Evolutionary conservation across 2,329 filamentous ascomycete species (phyloP).

Genomic region (Beauveria bassiana): DNA sequence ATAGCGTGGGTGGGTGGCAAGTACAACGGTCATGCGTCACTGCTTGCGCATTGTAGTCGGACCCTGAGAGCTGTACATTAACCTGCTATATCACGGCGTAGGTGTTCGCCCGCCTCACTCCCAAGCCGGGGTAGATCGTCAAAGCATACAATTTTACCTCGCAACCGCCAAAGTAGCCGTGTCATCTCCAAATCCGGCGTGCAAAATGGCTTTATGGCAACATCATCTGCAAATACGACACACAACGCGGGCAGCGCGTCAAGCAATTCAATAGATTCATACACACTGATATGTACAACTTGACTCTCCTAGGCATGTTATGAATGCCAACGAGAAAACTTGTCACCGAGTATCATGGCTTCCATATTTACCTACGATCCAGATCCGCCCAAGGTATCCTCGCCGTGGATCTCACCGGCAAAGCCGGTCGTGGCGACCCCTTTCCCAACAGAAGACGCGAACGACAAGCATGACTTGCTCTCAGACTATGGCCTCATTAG

Average conservation of each 20-base stretch:
- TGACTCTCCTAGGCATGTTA: neutral
- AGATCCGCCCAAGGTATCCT: conserved; percentile 78
- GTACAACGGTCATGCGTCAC: too few species aligned
- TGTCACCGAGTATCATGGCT: conserved; percentile 50
- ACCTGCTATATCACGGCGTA: too few species aligned
- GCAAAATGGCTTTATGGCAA: conserved; percentile 2
- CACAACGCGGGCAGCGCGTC: neutral
- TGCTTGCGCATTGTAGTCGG: too few species aligned
- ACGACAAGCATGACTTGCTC: conserved; percentile 31
- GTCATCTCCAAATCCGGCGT: neutral
- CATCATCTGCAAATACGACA: neutral
- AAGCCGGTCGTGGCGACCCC: neutral
- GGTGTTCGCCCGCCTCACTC: too few species aligned
- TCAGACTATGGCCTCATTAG: conserved; percentile 62
- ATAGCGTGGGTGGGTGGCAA: too few species aligned
- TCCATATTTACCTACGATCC: conserved; percentile 95
- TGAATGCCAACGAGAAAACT: neutral
- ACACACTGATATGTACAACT: neutral
- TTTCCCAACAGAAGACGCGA: neutral
- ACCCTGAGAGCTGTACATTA: too few species aligned
- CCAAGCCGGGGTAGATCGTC: too few species aligned
- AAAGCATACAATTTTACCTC: neutral
- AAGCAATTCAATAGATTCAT: neutral
- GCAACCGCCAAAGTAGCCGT: neutral
- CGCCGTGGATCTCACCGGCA: conserved; percentile 69